Percentiles rank a stretch among this genome's conserved stretches.
phyloP scores from a whole-genome alignment of 129 eudicot genomes.

The carrot (Daucus carota) region DH1_v3.0 NC_030381.2:35964501-35965000 shows the following conservation, averaged over 20 bases:
- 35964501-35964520: constrained; percentile 57
- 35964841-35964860: constrained; percentile 62
- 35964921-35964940: constrained; percentile 18
- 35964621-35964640: constrained; percentile 62
- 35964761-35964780: not conserved
- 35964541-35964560: constrained; percentile 77
- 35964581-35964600: constrained; percentile 83
- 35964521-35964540: constrained; percentile 88
- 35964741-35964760: constrained; percentile 29
- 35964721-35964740: constrained; percentile 27
- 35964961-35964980: constrained; percentile 48
- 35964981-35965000: constrained; percentile 21
- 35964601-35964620: constrained; percentile 66
- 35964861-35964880: constrained; percentile 37
- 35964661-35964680: constrained; percentile 71
- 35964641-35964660: constrained; percentile 69
- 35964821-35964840: constrained; percentile 29
- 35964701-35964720: constrained; percentile 41
- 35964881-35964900: constrained; percentile 48
- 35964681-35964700: constrained; percentile 42
- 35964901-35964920: constrained; percentile 41
- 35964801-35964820: constrained; percentile 30
- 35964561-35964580: constrained; percentile 40
- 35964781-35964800: constrained; percentile 25
- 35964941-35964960: constrained; percentile 21